These are phyloP conservation scores for Pythium diclinum DNA, from an alignment of 352 stramenopile species.

Conservation along the genomic window DNA sequence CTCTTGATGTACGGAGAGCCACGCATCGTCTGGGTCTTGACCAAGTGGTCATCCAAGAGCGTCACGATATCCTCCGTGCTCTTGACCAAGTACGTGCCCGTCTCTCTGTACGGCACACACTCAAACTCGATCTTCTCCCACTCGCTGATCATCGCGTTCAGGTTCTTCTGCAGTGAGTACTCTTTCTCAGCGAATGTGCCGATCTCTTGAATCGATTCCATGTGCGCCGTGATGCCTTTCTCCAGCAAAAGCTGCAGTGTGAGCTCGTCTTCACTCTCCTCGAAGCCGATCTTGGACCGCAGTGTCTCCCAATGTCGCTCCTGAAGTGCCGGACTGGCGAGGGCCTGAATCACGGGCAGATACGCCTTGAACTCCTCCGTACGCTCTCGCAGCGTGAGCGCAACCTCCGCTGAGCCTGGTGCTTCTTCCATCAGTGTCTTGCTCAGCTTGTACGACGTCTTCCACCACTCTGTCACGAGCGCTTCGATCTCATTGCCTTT, in stretches of 20 bases:
- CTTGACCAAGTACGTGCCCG: constrained; percentile 87
- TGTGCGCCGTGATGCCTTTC: constrained; percentile 78
- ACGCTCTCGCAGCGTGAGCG: constrained; percentile 83
- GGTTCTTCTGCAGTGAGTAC: constrained; percentile 91
- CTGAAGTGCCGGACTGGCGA: constrained; percentile 90
- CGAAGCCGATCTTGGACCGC: constrained; percentile 87
- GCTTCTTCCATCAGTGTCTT: constrained; percentile 88
- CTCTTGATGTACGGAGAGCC: constrained; percentile 93
- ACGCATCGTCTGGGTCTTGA: constrained; percentile 95
- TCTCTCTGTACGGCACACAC: constrained; percentile 91
- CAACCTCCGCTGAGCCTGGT: constrained; percentile 85
- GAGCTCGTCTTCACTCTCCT: constrained; percentile 82
- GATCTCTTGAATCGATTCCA: constrained; percentile 90
- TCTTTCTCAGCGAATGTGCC: constrained; percentile 94
- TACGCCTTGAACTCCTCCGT: constrained; percentile 92
- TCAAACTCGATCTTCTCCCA: constrained; percentile 94
- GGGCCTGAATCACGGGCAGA: constrained; percentile 89
- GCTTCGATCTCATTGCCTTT: constrained; percentile 87
- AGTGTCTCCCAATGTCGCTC: constrained; percentile 91
- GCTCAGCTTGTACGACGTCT: constrained; percentile 89
- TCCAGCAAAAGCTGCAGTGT: constrained; percentile 80
- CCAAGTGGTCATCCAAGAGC: constrained; percentile 91
- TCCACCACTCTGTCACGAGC: constrained; percentile 93
- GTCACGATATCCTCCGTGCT: constrained; percentile 90
- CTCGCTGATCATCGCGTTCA: constrained; percentile 93